Evolutionary conservation across 345 rosid species (phyloP).

Genomic region (Sapria himalayana): DNA sequence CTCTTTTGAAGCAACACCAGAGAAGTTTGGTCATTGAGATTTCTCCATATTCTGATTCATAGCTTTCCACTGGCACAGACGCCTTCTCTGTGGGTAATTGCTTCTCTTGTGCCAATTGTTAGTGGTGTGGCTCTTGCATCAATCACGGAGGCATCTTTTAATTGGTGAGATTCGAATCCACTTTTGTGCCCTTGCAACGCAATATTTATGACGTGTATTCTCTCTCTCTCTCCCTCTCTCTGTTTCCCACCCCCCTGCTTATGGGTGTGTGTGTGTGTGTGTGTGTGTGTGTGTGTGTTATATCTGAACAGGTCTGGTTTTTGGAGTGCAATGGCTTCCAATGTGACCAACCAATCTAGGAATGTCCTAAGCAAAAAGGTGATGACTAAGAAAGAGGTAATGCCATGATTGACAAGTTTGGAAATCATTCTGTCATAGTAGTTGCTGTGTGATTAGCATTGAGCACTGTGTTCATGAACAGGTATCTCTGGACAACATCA

Average conservation of each 20-base stretch:
- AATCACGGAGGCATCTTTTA: conserved; percentile 73
- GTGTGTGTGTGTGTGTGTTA: no score
- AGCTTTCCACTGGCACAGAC: conserved; percentile 16
- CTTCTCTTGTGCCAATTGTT: conserved; percentile 73
- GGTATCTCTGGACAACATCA: conserved; percentile 94
- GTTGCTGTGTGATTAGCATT: neutral
- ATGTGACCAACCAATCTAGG: conserved; percentile 69
- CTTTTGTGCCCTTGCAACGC: no score
- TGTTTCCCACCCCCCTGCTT: no score
- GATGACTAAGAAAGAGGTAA: conserved; percentile 92
- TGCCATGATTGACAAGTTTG: neutral
- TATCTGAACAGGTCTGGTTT: conserved; percentile 74
- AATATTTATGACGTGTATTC: no score
- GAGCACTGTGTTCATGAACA: conserved; percentile 14
- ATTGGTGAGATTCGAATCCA: conserved; percentile 58
- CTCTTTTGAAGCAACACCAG: neutral
- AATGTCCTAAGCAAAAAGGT: conserved; percentile 86
- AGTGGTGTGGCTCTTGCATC: conserved; percentile 97
- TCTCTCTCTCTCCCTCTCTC: no score
- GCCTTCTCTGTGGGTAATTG: conserved; percentile 77
- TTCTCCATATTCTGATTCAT: neutral
- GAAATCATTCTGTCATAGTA: neutral
- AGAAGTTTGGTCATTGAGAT: neutral
- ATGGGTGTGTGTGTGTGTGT: no score
- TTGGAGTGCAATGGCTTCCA: conserved; percentile 86